Conservation (phyloP, 2,329 filamentous ascomycete genomes). For the Chaetomiaceae sp. region DNA sequence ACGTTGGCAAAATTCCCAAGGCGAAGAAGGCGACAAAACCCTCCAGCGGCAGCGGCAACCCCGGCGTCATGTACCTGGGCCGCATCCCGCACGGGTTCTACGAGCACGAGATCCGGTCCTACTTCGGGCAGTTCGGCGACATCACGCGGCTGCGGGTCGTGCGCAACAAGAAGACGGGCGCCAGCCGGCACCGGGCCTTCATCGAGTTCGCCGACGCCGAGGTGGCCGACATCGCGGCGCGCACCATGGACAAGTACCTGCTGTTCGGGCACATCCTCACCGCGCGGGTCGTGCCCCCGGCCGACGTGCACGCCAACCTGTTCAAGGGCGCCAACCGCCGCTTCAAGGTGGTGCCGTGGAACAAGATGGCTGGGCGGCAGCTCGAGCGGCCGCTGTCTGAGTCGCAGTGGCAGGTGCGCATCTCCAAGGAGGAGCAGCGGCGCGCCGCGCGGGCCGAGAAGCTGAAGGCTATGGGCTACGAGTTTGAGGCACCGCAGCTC, state of each 20-base stretch:
- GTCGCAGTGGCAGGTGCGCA: constrained; percentile 70
- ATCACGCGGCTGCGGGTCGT: constrained; percentile 76
- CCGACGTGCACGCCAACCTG: constrained; percentile 71
- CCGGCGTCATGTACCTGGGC: constrained; percentile 83
- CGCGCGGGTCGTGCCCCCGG: constrained; percentile 70
- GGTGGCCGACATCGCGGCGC: constrained; percentile 80
- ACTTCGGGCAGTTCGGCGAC: constrained; percentile 88
- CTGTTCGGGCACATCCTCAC: constrained; percentile 92
- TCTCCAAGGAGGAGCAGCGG: constrained; percentile 65
- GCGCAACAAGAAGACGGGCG: constrained; percentile 85
- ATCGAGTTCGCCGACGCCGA: constrained; percentile 78
- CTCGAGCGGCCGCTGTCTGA: constrained; percentile 68
- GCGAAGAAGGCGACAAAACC: constrained; percentile 38
- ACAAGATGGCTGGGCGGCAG: constrained; percentile 72
- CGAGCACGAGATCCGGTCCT: constrained; percentile 88
- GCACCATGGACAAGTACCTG: constrained; percentile 97
- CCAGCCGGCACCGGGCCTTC: constrained; percentile 90
- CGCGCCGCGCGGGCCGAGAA: constrained; percentile 64
- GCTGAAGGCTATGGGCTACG: constrained; percentile 75
- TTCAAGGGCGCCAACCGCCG: constrained; percentile 88
- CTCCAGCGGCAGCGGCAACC: constrained; percentile 44
- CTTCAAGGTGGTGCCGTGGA: constrained; percentile 84
- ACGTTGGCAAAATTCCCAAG: constrained; percentile 40
- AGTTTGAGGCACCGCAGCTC: constrained; percentile 67
- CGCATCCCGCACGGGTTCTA: constrained; percentile 72